These are phyloP conservation scores for Podaxis mareebaensis DNA, from an alignment of 768 basidiomycete genomes.

Conservation along the genomic window DNA sequence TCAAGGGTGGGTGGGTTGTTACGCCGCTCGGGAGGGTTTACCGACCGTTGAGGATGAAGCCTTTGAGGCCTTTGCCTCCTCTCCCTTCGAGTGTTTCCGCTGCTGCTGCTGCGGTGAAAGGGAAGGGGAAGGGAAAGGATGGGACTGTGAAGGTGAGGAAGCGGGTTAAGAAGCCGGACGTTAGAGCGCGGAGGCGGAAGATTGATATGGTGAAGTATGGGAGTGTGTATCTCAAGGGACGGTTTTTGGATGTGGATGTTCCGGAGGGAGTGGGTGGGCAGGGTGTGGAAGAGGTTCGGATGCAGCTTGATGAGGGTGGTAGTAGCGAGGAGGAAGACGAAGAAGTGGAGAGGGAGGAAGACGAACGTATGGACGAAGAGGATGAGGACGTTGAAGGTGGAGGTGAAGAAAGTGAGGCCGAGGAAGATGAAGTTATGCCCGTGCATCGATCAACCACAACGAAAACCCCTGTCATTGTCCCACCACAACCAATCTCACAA, in stretches of 20 bases:
- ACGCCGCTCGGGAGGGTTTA: conserved; percentile 68
- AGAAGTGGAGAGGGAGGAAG: conserved; percentile 11
- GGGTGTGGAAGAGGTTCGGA: conserved; percentile 9
- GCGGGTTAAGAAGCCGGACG: conserved; percentile 48
- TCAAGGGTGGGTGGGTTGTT: conserved; percentile 65
- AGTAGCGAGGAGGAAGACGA: conserved; percentile 8
- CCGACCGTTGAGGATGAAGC: conserved; percentile 70
- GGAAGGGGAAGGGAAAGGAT: conserved; percentile 19
- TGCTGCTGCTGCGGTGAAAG: conserved; percentile 17
- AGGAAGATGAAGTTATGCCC: conserved; percentile 2
- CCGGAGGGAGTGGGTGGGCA: conserved; percentile 22
- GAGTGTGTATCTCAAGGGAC: conserved; percentile 67
- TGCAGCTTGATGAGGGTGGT: conserved; percentile 20
- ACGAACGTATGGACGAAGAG: conserved; percentile 17
- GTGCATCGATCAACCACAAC: not conserved
- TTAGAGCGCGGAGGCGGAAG: conserved; percentile 57
- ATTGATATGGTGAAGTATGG: conserved; percentile 79
- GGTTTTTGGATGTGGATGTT: conserved; percentile 55
- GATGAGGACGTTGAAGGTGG: conserved; percentile 10
- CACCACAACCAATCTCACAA: not conserved
- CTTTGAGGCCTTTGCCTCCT: conserved; percentile 55
- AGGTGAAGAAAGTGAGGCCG: conserved; percentile 19
- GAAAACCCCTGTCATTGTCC: conserved; percentile 4
- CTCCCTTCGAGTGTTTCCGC: conserved; percentile 10
- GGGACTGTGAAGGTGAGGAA: conserved; percentile 38